Evolutionary conservation across 208 protist species (phyloP).

Genomic region (Tetramitus jugosus): DNA sequence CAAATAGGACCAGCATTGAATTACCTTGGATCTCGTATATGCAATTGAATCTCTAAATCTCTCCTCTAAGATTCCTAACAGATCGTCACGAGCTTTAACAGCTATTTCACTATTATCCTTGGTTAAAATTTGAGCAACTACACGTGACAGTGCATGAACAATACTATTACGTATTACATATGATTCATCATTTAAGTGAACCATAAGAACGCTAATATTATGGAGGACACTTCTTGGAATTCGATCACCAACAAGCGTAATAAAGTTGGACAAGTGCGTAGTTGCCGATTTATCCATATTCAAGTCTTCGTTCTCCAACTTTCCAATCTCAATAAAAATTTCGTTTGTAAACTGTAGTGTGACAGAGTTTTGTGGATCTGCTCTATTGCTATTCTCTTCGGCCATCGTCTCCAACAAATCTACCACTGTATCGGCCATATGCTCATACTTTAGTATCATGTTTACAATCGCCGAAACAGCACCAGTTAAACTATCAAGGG

Average conservation of each 20-base stretch:
- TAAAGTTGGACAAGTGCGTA: constrained; percentile 30
- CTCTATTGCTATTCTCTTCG: background rate
- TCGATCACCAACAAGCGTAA: constrained; percentile 20
- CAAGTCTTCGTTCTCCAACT: constrained; percentile 23
- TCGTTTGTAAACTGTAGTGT: background rate
- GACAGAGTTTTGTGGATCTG: background rate
- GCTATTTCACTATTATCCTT: background rate
- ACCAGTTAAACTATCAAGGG: background rate
- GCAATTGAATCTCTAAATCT: constrained; percentile 34
- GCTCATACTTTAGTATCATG: background rate
- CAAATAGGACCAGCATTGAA: constrained; percentile 37
- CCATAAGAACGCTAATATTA: constrained; percentile 29
- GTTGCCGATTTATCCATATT: constrained; percentile 20
- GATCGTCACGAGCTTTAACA: background rate
- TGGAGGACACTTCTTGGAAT: constrained; percentile 16
- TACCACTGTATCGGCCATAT: background rate
- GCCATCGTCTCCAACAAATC: background rate
- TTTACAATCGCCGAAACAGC: background rate
- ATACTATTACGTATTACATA: constrained; percentile 33
- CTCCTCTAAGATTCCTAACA: constrained; percentile 29
- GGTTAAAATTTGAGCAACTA: constrained; percentile 3
- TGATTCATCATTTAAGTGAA: constrained; percentile 32
- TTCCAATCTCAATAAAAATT: constrained; percentile 18
- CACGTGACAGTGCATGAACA: constrained; percentile 8
- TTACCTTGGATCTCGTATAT: constrained; percentile 36